Base-by-base conservation (phyloP, 257 asterid genomes). In the Primulina eburnea region DNA sequence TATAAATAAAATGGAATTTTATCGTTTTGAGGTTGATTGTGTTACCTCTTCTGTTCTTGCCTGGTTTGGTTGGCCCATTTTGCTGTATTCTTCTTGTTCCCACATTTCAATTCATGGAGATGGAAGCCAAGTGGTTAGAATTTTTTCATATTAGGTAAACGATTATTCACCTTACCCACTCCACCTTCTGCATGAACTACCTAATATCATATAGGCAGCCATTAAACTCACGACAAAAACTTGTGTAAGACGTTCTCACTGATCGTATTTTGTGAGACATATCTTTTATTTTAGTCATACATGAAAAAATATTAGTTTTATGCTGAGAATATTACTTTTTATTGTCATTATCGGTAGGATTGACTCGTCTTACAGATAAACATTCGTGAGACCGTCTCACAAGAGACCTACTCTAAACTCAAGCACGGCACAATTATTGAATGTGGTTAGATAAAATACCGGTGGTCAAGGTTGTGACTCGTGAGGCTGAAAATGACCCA, bases 1-100 rank as follows among this genome's bases (percentile, higher is more conserved):
- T 9, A 2, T 18, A 4, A 30, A 16, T 2, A 4, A 43, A 43
- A 43, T 33, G 50, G 20, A 20, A 34, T 28, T 37, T 21, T 58
- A 37, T 8, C 59, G 56, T 34, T 58, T 58, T 69, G 72, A 57
- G 64, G 17, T 55, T 33, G 26, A 37, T 34, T 68, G 52, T 30
- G 12, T 35, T 63, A 20, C 55, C 55, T 38, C n/a, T 6, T 18
- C 40, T 63, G 68, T 28, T 28, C 37, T 17, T 57, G 76, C n/a
- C 53, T 43, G 6, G n/a, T 43, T 43, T 43, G 53, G 17, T 43
- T 43, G 53, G 53, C 14, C 4, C 59, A 35, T 72, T 35, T 72
- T 47, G 61, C 58, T 43, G 53, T 26, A n/a, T 63, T 34, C 17
- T 43, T 43, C 53, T 11, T 43, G 53, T 43, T 43, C 4, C 6